Evolutionary conservation across 2,329 filamentous ascomycete species (phyloP), one percentile per base, ranked within the genome.

Genomic region (Phialemonium atrogriseum): DNA sequence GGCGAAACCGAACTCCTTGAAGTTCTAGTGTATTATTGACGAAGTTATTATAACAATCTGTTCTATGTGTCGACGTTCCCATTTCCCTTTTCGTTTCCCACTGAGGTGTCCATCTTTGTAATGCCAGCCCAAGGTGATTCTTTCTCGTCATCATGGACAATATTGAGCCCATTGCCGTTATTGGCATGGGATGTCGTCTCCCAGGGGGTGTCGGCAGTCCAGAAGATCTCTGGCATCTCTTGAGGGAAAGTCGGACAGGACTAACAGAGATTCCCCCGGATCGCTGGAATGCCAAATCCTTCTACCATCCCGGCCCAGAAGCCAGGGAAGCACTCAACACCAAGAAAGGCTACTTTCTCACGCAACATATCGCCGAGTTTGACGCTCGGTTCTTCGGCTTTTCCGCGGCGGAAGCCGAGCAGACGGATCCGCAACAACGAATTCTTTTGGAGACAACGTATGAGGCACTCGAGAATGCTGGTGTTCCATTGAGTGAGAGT

Each of bases 401-500:
- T 30, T 11, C 15, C 3, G 19, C 20, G n/a, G 12, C 7, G 8
- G 42, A 42, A 25, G 28, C 37, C 12, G 36, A 39, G 17, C 10
- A 11, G 14, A 19, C 14, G 4, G 41, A 44, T 16, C 41, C 41
- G 3, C 35, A 38, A 22, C 44, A 50, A 33, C 37, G 43, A 2
- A 42, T 41, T 24, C 40, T 45, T 2, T 19, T 51, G 10, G 44
- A 51, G 27, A 10, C 43, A 2, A 32, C 30, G 15, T 34, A 42
- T 4, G 28, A 44, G 23, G 27, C 35, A 19, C n/a, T 48, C 10
- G 35, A 37, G 29, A 36, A 33, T 23, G 42, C 41, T 2, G 20
- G 38, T 7, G 55, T 34, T 5, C 32, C 32, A 7, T 42, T 65
- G 54, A n/a, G n/a, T n/a, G n/a, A n/a, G n/a, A n/a, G n/a, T n/a